Base-by-base conservation (phyloP, 805 yeast genomes). In the Metschnikowia gelsemii region DNA sequence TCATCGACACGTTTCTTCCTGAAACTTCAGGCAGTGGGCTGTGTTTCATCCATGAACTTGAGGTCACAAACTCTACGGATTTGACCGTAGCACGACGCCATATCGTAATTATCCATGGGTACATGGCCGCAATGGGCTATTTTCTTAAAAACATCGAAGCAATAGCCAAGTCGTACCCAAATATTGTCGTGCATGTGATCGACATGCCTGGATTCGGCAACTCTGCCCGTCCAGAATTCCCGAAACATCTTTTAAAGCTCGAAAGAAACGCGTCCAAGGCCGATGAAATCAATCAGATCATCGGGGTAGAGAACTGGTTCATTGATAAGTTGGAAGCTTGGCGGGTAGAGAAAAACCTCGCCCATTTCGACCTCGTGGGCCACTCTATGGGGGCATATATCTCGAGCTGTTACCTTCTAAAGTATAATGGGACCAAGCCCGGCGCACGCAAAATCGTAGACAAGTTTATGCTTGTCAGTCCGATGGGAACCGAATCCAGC, bases 311-410 rank as follows among this genome's bases (percentile, higher is more conserved):
- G 43, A 59, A 57, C 43, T 69, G 74, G 74, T 68, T 69, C 40
- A 66, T 69, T 12, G 72, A 66, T 35, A 58, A 56, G 40, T 48
- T 69, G 17, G 73, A 69, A 43, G 45, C 40, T 25, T 69, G 73
- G 73, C 55, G 74, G 14, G 20, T 38, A 2, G 40, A 41, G 26
- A 45, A 64, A 18, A 33, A 53, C 0, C 40, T 68, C 9, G 41
- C 36, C 1, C 44, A 42, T 1, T 69, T 69, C 46, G 60, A 61
- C 33, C 43, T 69, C 9, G 58, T 68, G 26, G 67, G 57, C 29
- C 74, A 69, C 48, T 66, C 72, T 3, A 68, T 69, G 74, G 74
- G 74, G 3, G 73, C 68, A 3, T 69, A 69, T 40, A 49, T 69
- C 19, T 50, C 65, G 11, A 55, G 70, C 41, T 67, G 73, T 45